Base-by-base conservation (phyloP, 2,329 filamentous ascomycete species). In the Apiospora saccharicola region DNA sequence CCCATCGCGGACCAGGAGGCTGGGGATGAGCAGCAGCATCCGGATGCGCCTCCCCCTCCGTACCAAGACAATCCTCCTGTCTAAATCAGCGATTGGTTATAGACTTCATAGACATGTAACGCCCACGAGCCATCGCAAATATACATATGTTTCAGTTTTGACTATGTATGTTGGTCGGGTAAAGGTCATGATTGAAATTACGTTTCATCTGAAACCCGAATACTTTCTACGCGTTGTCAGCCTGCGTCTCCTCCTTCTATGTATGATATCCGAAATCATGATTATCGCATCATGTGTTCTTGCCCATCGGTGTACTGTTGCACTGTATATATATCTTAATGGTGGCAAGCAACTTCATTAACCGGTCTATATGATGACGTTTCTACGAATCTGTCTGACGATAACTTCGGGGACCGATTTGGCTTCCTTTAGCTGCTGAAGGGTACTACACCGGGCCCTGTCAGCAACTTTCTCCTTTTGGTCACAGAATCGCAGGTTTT, bases 61-160 rank as follows among this genome's bases (percentile, higher is more conserved):
- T 85, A 83, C 72, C 81, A 80, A 72, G 82, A 83, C 67, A 78
- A 82, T 61, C 81, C 82, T 68, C 81, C 82, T 68, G 78, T 83
- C 71, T 80, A 75, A 73, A 67, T 46, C 41, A 4, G 13, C 7
- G 34, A 61, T 10, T 44, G 41, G 30, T 13, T 30, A 16, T 46
- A 69, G 67, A 47, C 24, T 19, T 4, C 10, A 61, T 70, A 13
- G 26, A 26, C 47, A 24, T 44, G 61, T 51, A 71, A 26, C 6
- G 1, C 70, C 67, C 61, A 69, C 13, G 34, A 64, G 10, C 41
- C 22, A 41, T 41, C 13, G 53, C 30, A 61, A n/a, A 61, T 37
- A 2, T 30, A 19, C 30, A 4, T 30, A 2, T 37, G 2, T 13
- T 64, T 41, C 10, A n/a, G 19, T 14, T 61, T 41, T 64, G 22